Percentiles rank a stretch among this genome's conserved stretches.
Conservation (phyloP, 2,329 filamentous ascomycete species). For the Trichoderma citrinoviride region DNA sequence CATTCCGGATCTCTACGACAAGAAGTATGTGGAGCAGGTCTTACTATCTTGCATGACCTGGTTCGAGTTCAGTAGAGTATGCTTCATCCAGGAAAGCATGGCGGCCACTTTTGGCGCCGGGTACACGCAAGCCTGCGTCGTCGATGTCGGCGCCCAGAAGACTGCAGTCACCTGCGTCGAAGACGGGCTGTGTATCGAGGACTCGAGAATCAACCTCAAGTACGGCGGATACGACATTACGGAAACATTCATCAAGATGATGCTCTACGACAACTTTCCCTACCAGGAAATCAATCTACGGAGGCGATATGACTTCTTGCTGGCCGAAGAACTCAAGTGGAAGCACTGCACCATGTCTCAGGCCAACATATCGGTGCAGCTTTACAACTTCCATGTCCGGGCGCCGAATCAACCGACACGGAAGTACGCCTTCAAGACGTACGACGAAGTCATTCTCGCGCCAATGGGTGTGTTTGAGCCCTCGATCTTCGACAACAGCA, state of each 20-base stretch:
- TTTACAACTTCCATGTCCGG: conserved; percentile 86
- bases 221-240: conserved; percentile 91
- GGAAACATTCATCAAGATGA: conserved; percentile 94
- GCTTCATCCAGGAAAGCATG: conserved; percentile 94
- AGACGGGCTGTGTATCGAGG: conserved; percentile 90
- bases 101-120: conserved; percentile 93
- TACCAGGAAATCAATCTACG: conserved; percentile 92
- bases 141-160: conserved; percentile 96
- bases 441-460: conserved; percentile 92
- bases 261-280: conserved; percentile 93
- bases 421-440: conserved; percentile 95
- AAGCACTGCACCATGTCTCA: conserved; percentile 92
- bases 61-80: conserved; percentile 84
- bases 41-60: conserved; percentile 83
- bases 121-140: conserved; percentile 89
- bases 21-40: conserved; percentile 80
- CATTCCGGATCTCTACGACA: conserved; percentile 95
- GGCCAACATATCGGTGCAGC: conserved; percentile 81
- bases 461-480: conserved; percentile 95
- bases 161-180: conserved; percentile 96
- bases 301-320: conserved; percentile 84
- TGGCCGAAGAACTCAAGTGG: conserved; percentile 93
- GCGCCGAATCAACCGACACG: conserved; percentile 83
- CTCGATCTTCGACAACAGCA: conserved; percentile 75
- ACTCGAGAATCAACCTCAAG: conserved; percentile 92